phyloP scores from a whole-genome alignment of 2,329 filamentous ascomycete genomes.

The Hypoxylon sp. region DNA sequence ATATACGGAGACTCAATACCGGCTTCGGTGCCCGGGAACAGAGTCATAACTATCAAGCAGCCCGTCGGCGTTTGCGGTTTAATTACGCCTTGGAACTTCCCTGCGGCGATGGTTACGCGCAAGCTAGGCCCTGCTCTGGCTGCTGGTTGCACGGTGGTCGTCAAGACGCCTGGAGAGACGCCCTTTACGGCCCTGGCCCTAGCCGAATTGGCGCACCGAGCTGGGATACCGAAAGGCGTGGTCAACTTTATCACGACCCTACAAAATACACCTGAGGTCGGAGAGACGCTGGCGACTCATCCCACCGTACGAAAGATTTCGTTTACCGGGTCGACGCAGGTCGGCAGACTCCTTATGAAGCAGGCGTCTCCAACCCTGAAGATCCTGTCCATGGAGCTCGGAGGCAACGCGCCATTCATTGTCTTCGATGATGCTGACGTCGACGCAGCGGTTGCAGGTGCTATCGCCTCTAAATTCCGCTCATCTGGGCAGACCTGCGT shows the following conservation, averaged over 20 bases:
- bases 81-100: slow-evolving; percentile 93
- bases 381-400: slow-evolving; percentile 86
- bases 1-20: slow-evolving; percentile 81
- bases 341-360: slow-evolving; percentile 85
- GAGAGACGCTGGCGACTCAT: slow-evolving; percentile 80
- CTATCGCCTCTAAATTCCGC: slow-evolving; percentile 90
- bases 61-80: slow-evolving; percentile 86
- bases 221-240: slow-evolving; percentile 90
- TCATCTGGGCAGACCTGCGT: slow-evolving; percentile 97
- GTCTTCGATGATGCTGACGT: slow-evolving; percentile 96
- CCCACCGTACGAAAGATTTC: slow-evolving; percentile 87
- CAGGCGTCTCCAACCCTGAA: slow-evolving; percentile 88
- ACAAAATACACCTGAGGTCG: slow-evolving; percentile 83
- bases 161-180: slow-evolving; percentile 91
- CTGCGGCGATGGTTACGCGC: slow-evolving; percentile 79
- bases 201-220: slow-evolving; percentile 85
- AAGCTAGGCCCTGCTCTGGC: slow-evolving; percentile 82
- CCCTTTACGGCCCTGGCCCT: slow-evolving; percentile 91
- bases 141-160: slow-evolving; percentile 94
- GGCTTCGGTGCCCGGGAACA: slow-evolving; percentile 76
- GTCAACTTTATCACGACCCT: slow-evolving; percentile 88
- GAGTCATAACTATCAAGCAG: slow-evolving; percentile 83
- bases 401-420: slow-evolving; percentile 95
- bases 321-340: slow-evolving; percentile 84
- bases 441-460: slow-evolving; percentile 84